Base-by-base conservation (phyloP, 2,329 filamentous ascomycete species). In the Emericellopsis cladophorae region DNA sequence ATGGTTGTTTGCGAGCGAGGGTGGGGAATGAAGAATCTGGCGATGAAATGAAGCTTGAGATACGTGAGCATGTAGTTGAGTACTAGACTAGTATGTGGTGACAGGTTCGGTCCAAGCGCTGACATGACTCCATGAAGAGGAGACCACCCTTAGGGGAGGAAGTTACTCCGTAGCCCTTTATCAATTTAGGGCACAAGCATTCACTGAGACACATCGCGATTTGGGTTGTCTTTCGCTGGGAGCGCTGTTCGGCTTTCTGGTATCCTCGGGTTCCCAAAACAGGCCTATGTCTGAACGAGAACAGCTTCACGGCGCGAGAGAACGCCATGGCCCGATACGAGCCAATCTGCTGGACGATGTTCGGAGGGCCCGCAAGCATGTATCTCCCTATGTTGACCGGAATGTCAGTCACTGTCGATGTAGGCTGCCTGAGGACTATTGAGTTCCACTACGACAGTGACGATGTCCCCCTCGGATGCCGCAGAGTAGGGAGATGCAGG, bases 371-470 rank as follows among this genome's bases (percentile, higher is more conserved):
- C 18, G 34, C 41, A 40, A 38, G 44, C 38, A 43, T 39, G 22
- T 43, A 43, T 39, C 39, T 45, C 15, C 18, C 29, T 35, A 11
- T 24, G 32, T 40, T 45, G n/a, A 45, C 39, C 2, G 44, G 44
- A 22, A 43, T 45, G 1, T 43, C 44, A 26, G 41, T 45, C 37
- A 43, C 41, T 34, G 7, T 12, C 26, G 26, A 29, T 12, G 6
- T 9, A 12, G 24, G 39, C 18, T 36, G 24, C 15, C 29, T 31
- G 5, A 41, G 35, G 26, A 23, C 31, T 41, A 45, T 43, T 16
- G 41, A 45, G 35, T 45, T 45, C 21, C 41, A 43, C 34, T 45
- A 45, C 36, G 41, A 45, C 41, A 41, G 35, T 37, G 41, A 41
- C 26, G 23, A 39, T 32, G 39, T 43, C 35, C 41, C 44, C 36